These are phyloP conservation scores for Ambrosia trifida DNA, from an alignment of 129 eudicot genomes.

Conservation along the genomic window DNA sequence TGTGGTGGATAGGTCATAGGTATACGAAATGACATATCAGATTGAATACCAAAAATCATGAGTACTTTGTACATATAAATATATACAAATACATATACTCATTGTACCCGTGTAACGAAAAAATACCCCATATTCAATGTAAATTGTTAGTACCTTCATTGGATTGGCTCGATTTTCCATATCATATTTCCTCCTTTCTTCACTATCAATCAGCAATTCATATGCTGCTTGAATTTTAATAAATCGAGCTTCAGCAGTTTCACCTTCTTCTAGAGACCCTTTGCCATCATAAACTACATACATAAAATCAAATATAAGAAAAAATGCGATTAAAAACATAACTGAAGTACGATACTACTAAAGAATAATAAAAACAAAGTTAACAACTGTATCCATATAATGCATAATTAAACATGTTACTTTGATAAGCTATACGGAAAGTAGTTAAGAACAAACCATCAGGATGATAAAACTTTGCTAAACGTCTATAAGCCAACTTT, in stretches of 20 bases:
- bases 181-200: slow-evolving; percentile 76
- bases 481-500: slow-evolving; percentile 85
- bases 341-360: slow-evolving; percentile 6
- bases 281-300: slow-evolving; percentile 91
- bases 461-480: slow-evolving; percentile 97
- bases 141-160: slow-evolving; percentile 64
- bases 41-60: not conserved
- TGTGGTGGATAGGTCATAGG: not conserved
- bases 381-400: not conserved
- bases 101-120: not conserved
- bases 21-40: not conserved
- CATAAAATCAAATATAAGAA: slow-evolving; percentile 17
- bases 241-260: slow-evolving; percentile 97
- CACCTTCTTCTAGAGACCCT: slow-evolving; percentile 93
- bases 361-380: not conserved
- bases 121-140: not conserved
- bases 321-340: not conserved
- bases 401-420: slow-evolving; percentile 5
- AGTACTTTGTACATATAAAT: not conserved
- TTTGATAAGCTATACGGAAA: slow-evolving; percentile 22
- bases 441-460: slow-evolving; percentile 76
- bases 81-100: not conserved
- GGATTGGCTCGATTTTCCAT: slow-evolving; percentile 82
- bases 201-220: slow-evolving; percentile 80
- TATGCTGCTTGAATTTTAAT: slow-evolving; percentile 98